Base-by-base conservation (phyloP, 768 basidiomycete genomes). In the Suillus sp. region DNA sequence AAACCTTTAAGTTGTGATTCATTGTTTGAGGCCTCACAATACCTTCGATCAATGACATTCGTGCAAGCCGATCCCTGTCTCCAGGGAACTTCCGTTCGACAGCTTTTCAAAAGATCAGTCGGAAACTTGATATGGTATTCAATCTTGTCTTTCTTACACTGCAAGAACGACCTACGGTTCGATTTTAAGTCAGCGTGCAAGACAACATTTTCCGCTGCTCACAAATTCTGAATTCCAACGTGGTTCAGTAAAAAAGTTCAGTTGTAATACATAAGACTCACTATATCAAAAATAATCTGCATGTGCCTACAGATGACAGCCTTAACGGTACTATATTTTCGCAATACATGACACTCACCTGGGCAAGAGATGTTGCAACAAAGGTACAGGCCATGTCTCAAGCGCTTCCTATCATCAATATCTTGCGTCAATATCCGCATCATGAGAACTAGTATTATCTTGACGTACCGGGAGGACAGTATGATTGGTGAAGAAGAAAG, bases 401-500 rank as follows among this genome's bases (percentile, higher is more conserved):
- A 92, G 76, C 1, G 91, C 91, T 81, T 92, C 91, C 89, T 90
- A 60, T 66, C 48, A 38, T 34, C 37, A 35, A 25, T 45, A 13
- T 43, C 45, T 38, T 30, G 54, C 30, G 66, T 45, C 38, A 40
- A 2, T 20, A 34, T 2, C 14, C 61, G n/a, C 38, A 10, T n/a
- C 43, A 25, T n/a, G 11, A 65, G 43, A 27, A 43, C 2, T 20
- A 43, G 3, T 4, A 16, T 22, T 16, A 53, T 43, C 18, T 56
- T 55, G 68, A 83, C 86, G 69, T 45, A 90, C 93, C 27, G 94
- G 92, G 35, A 97, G 81, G 35, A 99, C 95, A 9, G 93, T 95
- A 76, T 95, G 95, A 74, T 96, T 97, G 11, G 95, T 98, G 80
- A 95, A 99, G 77, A 92, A 95, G 80, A 97, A 96, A 2, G 92